Conservation (phyloP, 1,139 yeast genomes). For the Saccharomyces hybrid region DNA sequence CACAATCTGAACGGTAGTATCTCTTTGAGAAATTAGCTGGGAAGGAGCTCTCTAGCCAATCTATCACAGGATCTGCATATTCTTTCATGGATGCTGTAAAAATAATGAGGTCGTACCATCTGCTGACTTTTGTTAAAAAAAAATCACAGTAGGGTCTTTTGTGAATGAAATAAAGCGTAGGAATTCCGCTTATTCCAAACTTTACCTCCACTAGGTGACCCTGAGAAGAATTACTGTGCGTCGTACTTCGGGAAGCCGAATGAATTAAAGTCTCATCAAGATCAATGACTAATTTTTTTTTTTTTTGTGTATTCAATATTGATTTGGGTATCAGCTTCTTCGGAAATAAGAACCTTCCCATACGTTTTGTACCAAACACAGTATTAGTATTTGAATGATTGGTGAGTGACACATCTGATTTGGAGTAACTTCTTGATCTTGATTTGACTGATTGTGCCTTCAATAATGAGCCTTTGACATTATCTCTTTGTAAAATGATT, state of each 20-base stretch:
- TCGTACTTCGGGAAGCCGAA: conserved; percentile 64
- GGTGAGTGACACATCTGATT: neutral
- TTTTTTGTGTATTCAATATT: conserved; percentile 32
- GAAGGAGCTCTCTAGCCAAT: conserved; percentile 57
- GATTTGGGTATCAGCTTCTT: conserved; percentile 36
- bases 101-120: conserved; percentile 84
- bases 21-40: conserved; percentile 38
- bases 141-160: conserved; percentile 88
- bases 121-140: conserved; percentile 66
- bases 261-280: conserved; percentile 92
- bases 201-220: conserved; percentile 78
- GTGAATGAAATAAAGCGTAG: conserved; percentile 82
- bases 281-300: conserved; percentile 75
- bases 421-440: neutral
- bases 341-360: conserved; percentile 39
- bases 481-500: conserved; percentile 25
- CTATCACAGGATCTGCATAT: conserved; percentile 95
- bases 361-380: conserved; percentile 23
- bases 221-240: conserved; percentile 38
- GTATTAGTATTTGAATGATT: conserved; percentile 1
- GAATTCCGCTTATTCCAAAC: conserved; percentile 39
- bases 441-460: conserved; percentile 1
- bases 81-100: conserved; percentile 93
- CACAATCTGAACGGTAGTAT: conserved; percentile 75
- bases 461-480: conserved; percentile 25